Percentiles rank a stretch among this genome's conserved stretches.
phyloP scores from a whole-genome alignment of 805 yeast genomes.

The Schizosaccharomyces osmophilus region DNA sequence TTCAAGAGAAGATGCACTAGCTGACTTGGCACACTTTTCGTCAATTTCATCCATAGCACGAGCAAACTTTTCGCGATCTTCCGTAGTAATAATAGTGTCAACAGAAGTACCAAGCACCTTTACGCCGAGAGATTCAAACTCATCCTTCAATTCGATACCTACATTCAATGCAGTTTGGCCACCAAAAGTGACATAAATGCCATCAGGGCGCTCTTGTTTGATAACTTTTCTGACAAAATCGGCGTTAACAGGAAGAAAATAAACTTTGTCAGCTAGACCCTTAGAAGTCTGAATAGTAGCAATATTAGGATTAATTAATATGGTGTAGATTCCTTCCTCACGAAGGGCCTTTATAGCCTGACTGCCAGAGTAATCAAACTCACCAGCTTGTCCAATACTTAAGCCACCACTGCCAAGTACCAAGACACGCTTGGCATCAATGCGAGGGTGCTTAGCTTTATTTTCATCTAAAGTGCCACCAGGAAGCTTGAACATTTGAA shows the following conservation, averaged over 20 bases:
- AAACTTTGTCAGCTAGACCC: slow-evolving; percentile 93
- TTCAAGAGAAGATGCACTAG: slow-evolving; percentile 51
- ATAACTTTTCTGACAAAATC: slow-evolving; percentile 92
- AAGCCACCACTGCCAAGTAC: slow-evolving; percentile 95
- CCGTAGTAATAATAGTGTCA: slow-evolving; percentile 88
- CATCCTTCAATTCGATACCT: slow-evolving; percentile 88
- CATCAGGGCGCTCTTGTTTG: slow-evolving; percentile 85
- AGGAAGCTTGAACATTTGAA: slow-evolving; percentile 67
- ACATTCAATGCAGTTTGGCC: slow-evolving; percentile 96
- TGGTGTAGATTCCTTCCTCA: slow-evolving; percentile 92
- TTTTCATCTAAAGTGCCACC: slow-evolving; percentile 64
- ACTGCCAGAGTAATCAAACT: slow-evolving; percentile 94
- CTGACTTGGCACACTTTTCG: slow-evolving; percentile 87
- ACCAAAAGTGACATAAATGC: slow-evolving; percentile 90
- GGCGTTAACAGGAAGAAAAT: slow-evolving; percentile 90
- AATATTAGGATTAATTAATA: slow-evolving; percentile 87
- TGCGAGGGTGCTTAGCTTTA: slow-evolving; percentile 49
- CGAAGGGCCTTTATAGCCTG: slow-evolving; percentile 96
- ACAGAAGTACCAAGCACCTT: slow-evolving; percentile 91
- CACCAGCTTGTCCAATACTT: slow-evolving; percentile 98
- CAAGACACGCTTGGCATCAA: slow-evolving; percentile 68
- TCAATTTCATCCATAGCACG: slow-evolving; percentile 81
- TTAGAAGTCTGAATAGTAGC: slow-evolving; percentile 96
- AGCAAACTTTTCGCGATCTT: slow-evolving; percentile 91
- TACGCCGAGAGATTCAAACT: slow-evolving; percentile 75